Evolutionary conservation across 2,329 filamentous ascomycete genomes (phyloP), one percentile per base, ranked within the genome.

Genomic region (Lasiodiplodia gonubiensis): DNA sequence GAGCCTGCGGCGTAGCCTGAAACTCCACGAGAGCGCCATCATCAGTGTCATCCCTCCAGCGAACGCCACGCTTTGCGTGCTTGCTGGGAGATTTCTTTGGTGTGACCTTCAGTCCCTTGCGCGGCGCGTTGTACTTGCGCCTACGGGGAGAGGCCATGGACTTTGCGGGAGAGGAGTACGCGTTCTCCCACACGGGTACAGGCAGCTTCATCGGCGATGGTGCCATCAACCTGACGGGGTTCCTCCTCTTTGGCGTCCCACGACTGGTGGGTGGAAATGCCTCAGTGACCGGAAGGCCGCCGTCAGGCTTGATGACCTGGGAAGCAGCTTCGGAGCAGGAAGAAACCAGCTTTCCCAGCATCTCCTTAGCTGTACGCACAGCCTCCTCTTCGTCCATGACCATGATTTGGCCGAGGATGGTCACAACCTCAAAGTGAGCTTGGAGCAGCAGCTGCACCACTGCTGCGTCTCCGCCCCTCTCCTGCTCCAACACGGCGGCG

Each of bases 11-110:
- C 2, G 94, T 97, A 80, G 93, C 92, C 75, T 94, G 92, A 76
- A 94, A 97, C 76, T 98, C 95, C 12, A 92, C 93, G 67, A 98
- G 82, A 0, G 90, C 89, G 27, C 93, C 94, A 63, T 94, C 89
- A 74, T 96, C 91, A 2, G 90, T 92, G 73, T 98, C 95, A 74
- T 97, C 93, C 68, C 92, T 89, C 95, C 95, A 99, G 70, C 94
- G 88, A 6, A 99, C 94, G 54, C 86, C 90, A 69, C 94, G 88
- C 79, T 93, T 93, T 66, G 82, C 77, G 12, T 67, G 69, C 72
- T 86, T 86, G 46, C 79, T 78, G 0, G 89, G 87, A 11, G 87
- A 85, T 80, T 92, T 97, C 69, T 90, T 89, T 0, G 93, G 93
- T 1, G 93, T 93, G 14, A 74, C 87, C 25, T 64, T 55, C 59